Evolutionary conservation across 2,329 filamentous ascomycete genomes (phyloP).

Genomic region (Fusarium sp.): DNA sequence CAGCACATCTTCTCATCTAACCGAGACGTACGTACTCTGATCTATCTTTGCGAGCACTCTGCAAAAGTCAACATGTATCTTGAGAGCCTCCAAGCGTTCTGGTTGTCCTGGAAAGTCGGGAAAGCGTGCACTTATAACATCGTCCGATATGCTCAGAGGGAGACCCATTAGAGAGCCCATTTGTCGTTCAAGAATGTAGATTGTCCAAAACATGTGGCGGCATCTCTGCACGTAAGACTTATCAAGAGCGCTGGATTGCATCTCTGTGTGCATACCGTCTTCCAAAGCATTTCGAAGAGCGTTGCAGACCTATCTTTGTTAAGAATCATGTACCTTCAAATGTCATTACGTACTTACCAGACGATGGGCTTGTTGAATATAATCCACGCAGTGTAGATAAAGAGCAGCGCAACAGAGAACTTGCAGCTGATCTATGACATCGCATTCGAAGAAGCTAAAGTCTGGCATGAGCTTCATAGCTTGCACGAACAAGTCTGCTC

Average conservation of each 20-base stretch:
- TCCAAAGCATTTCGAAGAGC: slow-evolving; percentile 29
- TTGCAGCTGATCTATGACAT: slow-evolving; percentile 34
- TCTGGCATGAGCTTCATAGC: slow-evolving; percentile 41
- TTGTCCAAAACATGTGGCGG: slow-evolving; percentile 32
- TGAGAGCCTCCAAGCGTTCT: slow-evolving; percentile 19
- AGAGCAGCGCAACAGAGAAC: slow-evolving; percentile 34
- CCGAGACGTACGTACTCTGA: slow-evolving; percentile 20
- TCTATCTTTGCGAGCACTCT: slow-evolving; percentile 37
- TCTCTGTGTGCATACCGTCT: slow-evolving; percentile 38
- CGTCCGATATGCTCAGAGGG: slow-evolving; percentile 34
- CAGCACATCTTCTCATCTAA: background rate
- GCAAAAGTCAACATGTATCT: slow-evolving; percentile 33
- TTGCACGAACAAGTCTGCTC: slow-evolving; percentile 31
- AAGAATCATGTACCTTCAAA: accelerated
- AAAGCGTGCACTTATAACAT: slow-evolving; percentile 31
- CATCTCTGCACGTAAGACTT: slow-evolving; percentile 31
- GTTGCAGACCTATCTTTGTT: slow-evolving; percentile 20
- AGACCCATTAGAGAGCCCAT: slow-evolving; percentile 37
- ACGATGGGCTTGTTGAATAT: slow-evolving; percentile 23
- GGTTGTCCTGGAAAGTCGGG: slow-evolving; percentile 21
- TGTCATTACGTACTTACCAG: background rate
- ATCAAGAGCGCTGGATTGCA: slow-evolving; percentile 26
- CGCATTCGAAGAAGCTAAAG: slow-evolving; percentile 31
- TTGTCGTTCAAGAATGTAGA: slow-evolving; percentile 36
- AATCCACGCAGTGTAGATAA: slow-evolving; percentile 30